Conservation (phyloP, 257 asterid genomes). For the Galeopsis tetrahit region DNA sequence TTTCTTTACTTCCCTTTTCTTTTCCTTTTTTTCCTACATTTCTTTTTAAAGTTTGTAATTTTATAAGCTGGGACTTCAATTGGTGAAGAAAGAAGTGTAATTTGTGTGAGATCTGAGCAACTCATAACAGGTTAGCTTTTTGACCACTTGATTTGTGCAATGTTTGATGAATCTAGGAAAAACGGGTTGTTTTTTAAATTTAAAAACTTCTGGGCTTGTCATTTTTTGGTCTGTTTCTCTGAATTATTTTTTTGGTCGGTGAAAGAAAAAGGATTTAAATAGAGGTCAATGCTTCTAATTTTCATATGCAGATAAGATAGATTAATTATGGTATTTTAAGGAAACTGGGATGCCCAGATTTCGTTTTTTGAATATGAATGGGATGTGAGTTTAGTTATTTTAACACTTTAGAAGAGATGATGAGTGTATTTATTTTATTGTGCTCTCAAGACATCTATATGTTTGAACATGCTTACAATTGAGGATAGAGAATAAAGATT, state of each 20-base stretch:
- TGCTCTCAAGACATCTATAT: background rate
- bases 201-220: slow-evolving; percentile 26
- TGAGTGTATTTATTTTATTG: background rate
- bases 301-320: background rate
- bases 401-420: no score
- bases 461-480: background rate
- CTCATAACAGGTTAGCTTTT: slow-evolving; percentile 38
- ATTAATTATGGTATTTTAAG: slow-evolving; percentile 8
- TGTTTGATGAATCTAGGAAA: slow-evolving; percentile 15
- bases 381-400: slow-evolving; percentile 9
- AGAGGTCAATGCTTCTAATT: slow-evolving; percentile 19
- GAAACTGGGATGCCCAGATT: slow-evolving; percentile 14
- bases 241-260: no score
- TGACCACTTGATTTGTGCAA: background rate
- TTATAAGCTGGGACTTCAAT: slow-evolving; percentile 32
- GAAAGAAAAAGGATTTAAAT: slow-evolving; percentile 7
- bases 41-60: slow-evolving; percentile 4
- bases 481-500: background rate
- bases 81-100: slow-evolving; percentile 7
- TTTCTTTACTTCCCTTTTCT: background rate
- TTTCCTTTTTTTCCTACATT: background rate
- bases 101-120: slow-evolving; percentile 42
- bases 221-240: background rate
- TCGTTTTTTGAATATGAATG: slow-evolving; percentile 19
- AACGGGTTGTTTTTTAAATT: background rate